A percentile compares a stretch with the other conserved stretches of the same genome.
These are phyloP conservation scores for Penicillium palitans DNA, from an alignment of 2,329 filamentous ascomycete species.

Conservation along the genomic window DNA sequence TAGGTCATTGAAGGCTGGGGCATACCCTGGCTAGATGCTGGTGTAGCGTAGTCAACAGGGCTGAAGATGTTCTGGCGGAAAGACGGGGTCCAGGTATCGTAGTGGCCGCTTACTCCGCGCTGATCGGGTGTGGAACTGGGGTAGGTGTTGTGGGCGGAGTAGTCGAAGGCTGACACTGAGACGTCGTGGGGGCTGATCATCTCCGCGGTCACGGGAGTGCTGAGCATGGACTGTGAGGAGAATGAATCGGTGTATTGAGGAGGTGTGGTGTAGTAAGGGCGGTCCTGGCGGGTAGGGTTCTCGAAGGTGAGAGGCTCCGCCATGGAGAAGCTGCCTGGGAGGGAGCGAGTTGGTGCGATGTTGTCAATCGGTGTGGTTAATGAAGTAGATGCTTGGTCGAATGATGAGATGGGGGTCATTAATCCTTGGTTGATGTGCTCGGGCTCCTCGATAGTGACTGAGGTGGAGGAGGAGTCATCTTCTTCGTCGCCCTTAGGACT, in stretches of 20 bases:
- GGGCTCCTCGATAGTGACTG: conserved; percentile 26
- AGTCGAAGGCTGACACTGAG: conserved; percentile 34
- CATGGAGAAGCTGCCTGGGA: conserved; percentile 33
- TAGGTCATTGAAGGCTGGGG: conserved; percentile 31
- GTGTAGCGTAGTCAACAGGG: conserved; percentile 32
- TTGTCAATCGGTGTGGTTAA: conserved; percentile 31
- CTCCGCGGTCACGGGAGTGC: conserved; percentile 27
- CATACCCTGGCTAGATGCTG: conserved; percentile 25
- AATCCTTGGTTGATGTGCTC: conserved; percentile 32
- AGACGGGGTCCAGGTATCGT: conserved; percentile 33
- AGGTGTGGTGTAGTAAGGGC: conserved; percentile 28
- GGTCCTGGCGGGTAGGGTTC: conserved; percentile 26
- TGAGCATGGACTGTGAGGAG: conserved; percentile 31
- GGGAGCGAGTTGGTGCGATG: conserved; percentile 20
- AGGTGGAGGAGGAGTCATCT: conserved; percentile 29
- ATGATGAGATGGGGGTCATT: conserved; percentile 29
- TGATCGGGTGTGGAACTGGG: conserved; percentile 24
- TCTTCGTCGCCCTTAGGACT: conserved; percentile 36
- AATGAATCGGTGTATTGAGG: conserved; percentile 34
- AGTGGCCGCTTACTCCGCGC: conserved; percentile 23
- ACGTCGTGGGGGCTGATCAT: conserved; percentile 35
- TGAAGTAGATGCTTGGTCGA: conserved; percentile 23
- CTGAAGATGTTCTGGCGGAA: conserved; percentile 39
- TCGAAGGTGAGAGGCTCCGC: conserved; percentile 33
- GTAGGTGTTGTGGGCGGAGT: conserved; percentile 29